Evolutionary conservation across 2,329 filamentous ascomycete genomes (phyloP), one percentile per base, ranked within the genome.

Genomic region (Metarhizium guizhouense): DNA sequence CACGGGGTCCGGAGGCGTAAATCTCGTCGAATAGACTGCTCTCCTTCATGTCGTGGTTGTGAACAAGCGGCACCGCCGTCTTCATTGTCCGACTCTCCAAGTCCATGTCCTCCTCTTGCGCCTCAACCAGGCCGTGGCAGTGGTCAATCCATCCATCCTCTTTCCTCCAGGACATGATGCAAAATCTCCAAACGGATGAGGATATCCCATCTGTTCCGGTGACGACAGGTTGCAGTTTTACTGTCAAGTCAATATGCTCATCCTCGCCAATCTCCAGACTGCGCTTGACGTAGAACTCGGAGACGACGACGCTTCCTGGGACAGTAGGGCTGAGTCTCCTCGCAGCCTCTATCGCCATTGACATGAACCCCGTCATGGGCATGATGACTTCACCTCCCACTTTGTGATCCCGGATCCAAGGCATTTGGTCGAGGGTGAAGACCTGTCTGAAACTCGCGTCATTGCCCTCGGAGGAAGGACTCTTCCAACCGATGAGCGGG

Each of bases 361-460:
- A 62, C 34, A 73, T 62, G 57, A 71, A 72, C n/a, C 65, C 71
- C 2, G 71, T 68, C 25, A 60, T 66, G 2, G 72, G 72, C 54
- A 71, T 72, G 3, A 73, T 63, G n/a, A 68, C 57, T 18, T 62
- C 61, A 2, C 59, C 59, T 11, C 64, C 61, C 3, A 72, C 62
- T 6, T 60, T 59, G 53, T 74, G 72, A 40, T 70, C 68, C 2
- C 56, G 56, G 6, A 74, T 53, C 72, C 71, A 74, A 1, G 67
- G 64, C 0, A 68, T 56, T 50, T 70, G 64, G 13, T 64, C 63
- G 3, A 67, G 54, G 1, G 56, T 56, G 3, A 74, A 59, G 7
- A 67, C 59, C 54, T 72, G 71, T 6, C 70, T 60, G 68, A 70
- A 74, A 2, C 56, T 49, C 0, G 64, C 65, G 34, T 66, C 57